A percentile compares a stretch with the other conserved stretches of the same genome.
phyloP scores from a whole-genome alignment of 2,329 filamentous ascomycete species.

The Graphium sp. region DNA sequence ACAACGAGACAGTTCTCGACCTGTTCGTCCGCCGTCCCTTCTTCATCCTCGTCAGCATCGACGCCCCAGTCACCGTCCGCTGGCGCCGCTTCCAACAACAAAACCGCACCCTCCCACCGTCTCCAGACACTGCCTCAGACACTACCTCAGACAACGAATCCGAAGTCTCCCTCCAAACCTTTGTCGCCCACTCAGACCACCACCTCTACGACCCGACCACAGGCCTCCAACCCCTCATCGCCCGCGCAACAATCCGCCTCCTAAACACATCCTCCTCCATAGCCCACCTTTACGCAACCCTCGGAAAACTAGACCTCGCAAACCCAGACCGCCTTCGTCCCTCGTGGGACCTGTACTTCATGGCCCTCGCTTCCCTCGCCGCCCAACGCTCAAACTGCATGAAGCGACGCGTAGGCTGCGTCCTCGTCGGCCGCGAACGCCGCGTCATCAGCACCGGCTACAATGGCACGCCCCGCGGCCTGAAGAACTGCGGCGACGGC shows the following conservation, averaged over 20 bases:
- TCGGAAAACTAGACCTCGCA: constrained; percentile 59
- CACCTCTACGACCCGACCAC: constrained; percentile 53
- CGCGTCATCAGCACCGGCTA: constrained; percentile 92
- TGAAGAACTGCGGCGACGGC: constrained; percentile 83
- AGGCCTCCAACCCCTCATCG: constrained; percentile 61
- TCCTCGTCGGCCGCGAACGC: constrained; percentile 63
- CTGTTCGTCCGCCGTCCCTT: constrained; percentile 67
- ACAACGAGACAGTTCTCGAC: constrained; percentile 57
- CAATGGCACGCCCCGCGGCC: constrained; percentile 85
- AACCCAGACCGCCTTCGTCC: constrained; percentile 70
- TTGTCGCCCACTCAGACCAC: constrained; percentile 44
- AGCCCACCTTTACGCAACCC: constrained; percentile 51
- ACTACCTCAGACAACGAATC: no score
- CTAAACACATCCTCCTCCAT: constrained; percentile 70
- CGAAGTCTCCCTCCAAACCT: constrained; percentile 32
- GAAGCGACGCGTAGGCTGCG: constrained; percentile 91
- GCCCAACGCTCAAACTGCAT: constrained; percentile 91
- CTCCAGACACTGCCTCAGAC: constrained; percentile 1
- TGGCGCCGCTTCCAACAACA: constrained; percentile 61
- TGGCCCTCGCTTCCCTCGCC: constrained; percentile 85
- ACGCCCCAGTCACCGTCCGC: constrained; percentile 71
- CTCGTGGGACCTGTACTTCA: constrained; percentile 95
- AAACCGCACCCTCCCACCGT: constrained; percentile 6
- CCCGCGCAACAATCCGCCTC: constrained; percentile 67
- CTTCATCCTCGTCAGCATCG: constrained; percentile 82